Percentiles rank a stretch among this genome's conserved stretches.
phyloP scores from a whole-genome alignment of 2,329 filamentous ascomycete genomes.

The Ophiostoma angusticollis region DNA sequence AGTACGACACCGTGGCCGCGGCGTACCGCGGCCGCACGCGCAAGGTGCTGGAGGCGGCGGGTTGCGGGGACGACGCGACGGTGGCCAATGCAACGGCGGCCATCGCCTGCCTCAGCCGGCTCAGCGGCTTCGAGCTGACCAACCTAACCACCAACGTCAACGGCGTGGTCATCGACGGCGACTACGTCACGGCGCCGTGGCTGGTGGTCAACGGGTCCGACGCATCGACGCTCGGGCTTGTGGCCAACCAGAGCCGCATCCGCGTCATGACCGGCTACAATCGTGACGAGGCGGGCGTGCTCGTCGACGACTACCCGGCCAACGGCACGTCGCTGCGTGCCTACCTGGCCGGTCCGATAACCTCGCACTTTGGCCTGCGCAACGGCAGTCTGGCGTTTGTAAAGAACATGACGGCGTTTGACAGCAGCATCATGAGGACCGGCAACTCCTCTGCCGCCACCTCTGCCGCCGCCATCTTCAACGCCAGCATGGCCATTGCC shows the following conservation, averaged over 20 bases:
- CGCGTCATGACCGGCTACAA: slow-evolving; percentile 25
- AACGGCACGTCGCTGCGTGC: slow-evolving; percentile 11
- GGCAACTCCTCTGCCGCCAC: slow-evolving; percentile 8
- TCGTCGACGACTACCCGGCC: slow-evolving; percentile 15
- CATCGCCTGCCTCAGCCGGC: slow-evolving; percentile 17
- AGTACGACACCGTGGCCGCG: slow-evolving; percentile 15
- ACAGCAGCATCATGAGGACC: no score
- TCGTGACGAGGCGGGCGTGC: slow-evolving; percentile 20
- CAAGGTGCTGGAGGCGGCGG: slow-evolving; percentile 16
- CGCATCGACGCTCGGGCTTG: slow-evolving; percentile 10
- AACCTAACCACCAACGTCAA: slow-evolving; percentile 19
- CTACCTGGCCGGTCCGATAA: slow-evolving; percentile 13
- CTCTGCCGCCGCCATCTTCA: slow-evolving; percentile 18
- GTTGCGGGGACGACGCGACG: slow-evolving; percentile 15
- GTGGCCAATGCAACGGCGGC: slow-evolving; percentile 11
- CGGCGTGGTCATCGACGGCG: slow-evolving; percentile 20
- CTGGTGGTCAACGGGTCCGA: slow-evolving; percentile 22
- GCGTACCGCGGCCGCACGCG: slow-evolving; percentile 15
- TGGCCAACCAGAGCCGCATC: slow-evolving; percentile 18
- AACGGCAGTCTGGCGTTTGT: not conserved
- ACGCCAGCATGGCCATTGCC: slow-evolving; percentile 21
- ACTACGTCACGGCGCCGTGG: slow-evolving; percentile 16
- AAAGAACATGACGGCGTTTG: slow-evolving; percentile 7
- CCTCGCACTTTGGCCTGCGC: slow-evolving; percentile 9
- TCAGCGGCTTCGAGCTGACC: slow-evolving; percentile 19